Evolutionary conservation across 768 basidiomycete genomes (phyloP).

Genomic region (Mrakia hoshinonis): DNA sequence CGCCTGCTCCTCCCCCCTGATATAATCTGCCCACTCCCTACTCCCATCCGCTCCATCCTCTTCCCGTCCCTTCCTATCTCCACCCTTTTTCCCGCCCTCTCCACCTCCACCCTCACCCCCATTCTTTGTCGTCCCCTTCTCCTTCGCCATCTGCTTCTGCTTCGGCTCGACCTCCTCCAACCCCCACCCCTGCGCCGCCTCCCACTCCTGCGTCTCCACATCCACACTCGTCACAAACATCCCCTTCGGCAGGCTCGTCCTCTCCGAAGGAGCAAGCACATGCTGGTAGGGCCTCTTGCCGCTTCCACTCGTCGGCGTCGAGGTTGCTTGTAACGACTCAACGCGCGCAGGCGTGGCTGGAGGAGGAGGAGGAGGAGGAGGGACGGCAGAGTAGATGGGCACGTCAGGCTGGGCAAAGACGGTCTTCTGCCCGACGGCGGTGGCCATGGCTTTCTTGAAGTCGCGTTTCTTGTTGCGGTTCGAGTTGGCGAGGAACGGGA

Average conservation of each 20-base stretch:
- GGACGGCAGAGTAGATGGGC: slow-evolving; percentile 9
- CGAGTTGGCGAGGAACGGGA: neutral
- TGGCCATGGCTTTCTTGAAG: slow-evolving; percentile 12
- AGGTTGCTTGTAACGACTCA: neutral
- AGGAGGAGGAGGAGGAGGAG: neutral
- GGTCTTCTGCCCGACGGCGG: neutral
- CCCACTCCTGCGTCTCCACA: slow-evolving; percentile 24
- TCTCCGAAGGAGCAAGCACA: neutral
- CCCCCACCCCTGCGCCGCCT: neutral
- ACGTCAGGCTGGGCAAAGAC: neutral
- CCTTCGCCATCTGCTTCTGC: too few relatives aligned
- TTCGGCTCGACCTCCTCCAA: neutral
- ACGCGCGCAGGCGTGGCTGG: neutral
- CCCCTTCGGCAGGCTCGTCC: slow-evolving; percentile 5
- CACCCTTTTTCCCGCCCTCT: neutral
- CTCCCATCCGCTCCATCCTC: slow-evolving; percentile 6
- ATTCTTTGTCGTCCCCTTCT: neutral
- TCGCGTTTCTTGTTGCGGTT: slow-evolving; percentile 17
- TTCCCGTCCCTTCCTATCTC: neutral
- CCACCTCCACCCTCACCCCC: neutral
- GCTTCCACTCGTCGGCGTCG: slow-evolving; percentile 3
- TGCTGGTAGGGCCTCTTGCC: neutral
- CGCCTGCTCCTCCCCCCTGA: neutral
- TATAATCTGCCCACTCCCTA: neutral
- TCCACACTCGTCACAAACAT: slow-evolving; percentile 27